Conservation (phyloP, 2,329 filamentous ascomycete genomes). For the Monosporascus sp. region DNA sequence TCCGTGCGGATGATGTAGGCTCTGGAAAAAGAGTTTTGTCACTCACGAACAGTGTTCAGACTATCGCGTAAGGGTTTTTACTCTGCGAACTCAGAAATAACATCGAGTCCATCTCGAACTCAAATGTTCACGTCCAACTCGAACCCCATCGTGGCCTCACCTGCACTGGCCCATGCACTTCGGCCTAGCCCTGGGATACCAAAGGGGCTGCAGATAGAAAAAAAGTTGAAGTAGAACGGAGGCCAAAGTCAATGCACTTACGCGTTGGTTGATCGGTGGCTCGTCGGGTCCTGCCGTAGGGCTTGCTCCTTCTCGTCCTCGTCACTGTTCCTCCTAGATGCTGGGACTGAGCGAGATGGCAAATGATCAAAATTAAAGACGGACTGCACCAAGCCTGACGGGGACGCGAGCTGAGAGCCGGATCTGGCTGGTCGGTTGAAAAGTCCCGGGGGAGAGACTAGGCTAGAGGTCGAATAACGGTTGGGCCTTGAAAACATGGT, state of each 20-base stretch:
- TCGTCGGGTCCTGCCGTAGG: slow-evolving; percentile 62
- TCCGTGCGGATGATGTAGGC: too few species aligned
- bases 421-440: slow-evolving; percentile 70
- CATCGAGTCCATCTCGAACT: too few species aligned
- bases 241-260: slow-evolving; percentile 49
- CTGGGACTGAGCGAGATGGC: slow-evolving; percentile 80
- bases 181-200: too few species aligned
- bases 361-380: slow-evolving; percentile 59
- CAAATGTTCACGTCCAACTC: too few species aligned
- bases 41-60: too few species aligned
- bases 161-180: too few species aligned
- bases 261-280: slow-evolving; percentile 70
- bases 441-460: slow-evolving; percentile 73
- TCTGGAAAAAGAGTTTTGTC: too few species aligned
- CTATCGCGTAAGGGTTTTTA: too few species aligned
- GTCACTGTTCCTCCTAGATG: slow-evolving; percentile 84
- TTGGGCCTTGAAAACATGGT: slow-evolving; percentile 78
- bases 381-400: slow-evolving; percentile 54
- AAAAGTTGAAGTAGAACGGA: not conserved
- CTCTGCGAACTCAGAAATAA: too few species aligned
- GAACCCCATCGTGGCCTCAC: too few species aligned
- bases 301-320: slow-evolving; percentile 80
- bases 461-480: slow-evolving; percentile 81
- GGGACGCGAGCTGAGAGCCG: slow-evolving; percentile 75
- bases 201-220: too few species aligned